phyloP scores from a whole-genome alignment of 208 protist species.

The Leishmania amazonensis region DNA sequence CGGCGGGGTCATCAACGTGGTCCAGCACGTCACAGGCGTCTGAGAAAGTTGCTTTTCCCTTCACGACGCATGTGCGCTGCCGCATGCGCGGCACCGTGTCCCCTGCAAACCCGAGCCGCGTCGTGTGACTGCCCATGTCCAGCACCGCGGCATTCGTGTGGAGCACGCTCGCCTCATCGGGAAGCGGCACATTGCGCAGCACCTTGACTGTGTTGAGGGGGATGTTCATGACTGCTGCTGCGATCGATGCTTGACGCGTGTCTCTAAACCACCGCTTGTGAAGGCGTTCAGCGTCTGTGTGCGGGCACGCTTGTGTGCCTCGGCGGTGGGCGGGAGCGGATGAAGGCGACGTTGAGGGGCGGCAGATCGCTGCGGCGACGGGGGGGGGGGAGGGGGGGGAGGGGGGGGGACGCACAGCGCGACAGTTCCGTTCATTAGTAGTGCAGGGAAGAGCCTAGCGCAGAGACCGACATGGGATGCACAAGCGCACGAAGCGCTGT shows the following conservation, averaged over 20 bases:
- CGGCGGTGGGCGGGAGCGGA: not conserved
- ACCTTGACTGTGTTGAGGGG: constrained; percentile 85
- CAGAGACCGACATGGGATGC: not conserved
- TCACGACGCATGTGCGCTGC: constrained; percentile 72
- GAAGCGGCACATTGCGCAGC: constrained; percentile 85
- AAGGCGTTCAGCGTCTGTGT: not conserved
- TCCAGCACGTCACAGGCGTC: constrained; percentile 52
- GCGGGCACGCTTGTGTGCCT: not conserved
- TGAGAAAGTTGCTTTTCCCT: constrained; percentile 37
- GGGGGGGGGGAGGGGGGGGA: not conserved
- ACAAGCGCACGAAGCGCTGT: not conserved
- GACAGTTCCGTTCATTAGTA: not conserved
- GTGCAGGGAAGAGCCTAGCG: not conserved
- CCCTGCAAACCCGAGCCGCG: constrained; percentile 84
- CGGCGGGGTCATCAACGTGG: constrained; percentile 15
- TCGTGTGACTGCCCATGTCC: constrained; percentile 87
- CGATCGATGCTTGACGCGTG: not conserved
- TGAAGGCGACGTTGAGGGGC: not conserved
- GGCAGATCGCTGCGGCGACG: not conserved
- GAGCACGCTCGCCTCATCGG: constrained; percentile 80
- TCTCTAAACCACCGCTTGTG: not conserved
- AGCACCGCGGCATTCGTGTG: constrained; percentile 83
- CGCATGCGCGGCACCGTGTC: constrained; percentile 83
- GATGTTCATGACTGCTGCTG: constrained; percentile 66
- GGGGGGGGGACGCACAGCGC: not conserved